Base-by-base conservation (phyloP, 768 basidiomycete genomes). In the Podaxis rugospora region DNA sequence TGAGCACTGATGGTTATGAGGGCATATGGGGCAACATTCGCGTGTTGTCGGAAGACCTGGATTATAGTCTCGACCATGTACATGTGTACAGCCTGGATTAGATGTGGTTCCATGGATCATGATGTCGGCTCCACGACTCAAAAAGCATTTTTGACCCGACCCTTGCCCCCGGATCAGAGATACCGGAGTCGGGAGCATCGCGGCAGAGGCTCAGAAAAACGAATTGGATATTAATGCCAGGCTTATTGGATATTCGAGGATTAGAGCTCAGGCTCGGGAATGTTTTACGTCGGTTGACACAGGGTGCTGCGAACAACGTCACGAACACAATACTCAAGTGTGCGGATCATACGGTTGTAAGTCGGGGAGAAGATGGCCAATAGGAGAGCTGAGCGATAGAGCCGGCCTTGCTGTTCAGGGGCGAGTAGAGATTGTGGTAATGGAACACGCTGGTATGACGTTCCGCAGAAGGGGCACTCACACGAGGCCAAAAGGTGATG, bases 271-370 rank as follows among this genome's bases (percentile, higher is more conserved):
- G 51, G 51, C 16, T 53, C 51, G 51, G 21, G 35, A 16, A n/a
- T 37, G 32, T n/a, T 18, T 54, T 39, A 27, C 36, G 37, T 39
- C 37, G 52, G 36, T 21, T n/a, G 27, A 32, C 13, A 23, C 23
- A 47, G 55, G 44, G 21, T 49, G 44, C 42, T 56, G 55, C 28
- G 44, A 32, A 47, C 28, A 32, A 46, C 37, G 18, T 47, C 28
- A 25, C 55, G 27, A 44, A 28, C 55, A 42, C 11, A 55, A 55
- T 52, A 44, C 4, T 52, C 28, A 37, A n/a, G 11, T 35, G 37
- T 42, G 23, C 54, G 54, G 54, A 55, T 55, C 54, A 55, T 35
- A 44, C 57, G 49, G 57, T 39, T 32, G 49, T 51, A 52, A 25
- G 18, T 50, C 46, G 46, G 18, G 10, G 46, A 46, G 13, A 14